Conservation (phyloP, 176 grass and related monocot species). For the Oryza meyeriana region DNA sequence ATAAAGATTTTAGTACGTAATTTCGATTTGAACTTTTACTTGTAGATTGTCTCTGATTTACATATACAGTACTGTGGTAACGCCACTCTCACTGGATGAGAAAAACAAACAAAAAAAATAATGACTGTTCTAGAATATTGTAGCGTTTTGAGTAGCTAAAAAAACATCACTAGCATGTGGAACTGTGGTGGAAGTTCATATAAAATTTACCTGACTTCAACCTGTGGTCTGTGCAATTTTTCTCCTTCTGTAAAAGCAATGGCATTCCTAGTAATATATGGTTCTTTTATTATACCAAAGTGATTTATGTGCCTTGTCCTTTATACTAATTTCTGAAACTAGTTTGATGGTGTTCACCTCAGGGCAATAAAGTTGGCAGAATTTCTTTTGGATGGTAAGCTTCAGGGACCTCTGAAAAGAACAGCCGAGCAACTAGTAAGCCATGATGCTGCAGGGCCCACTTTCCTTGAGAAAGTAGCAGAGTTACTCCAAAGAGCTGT, state of each 20-base stretch:
- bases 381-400: conserved; percentile 43
- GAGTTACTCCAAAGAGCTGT: background rate
- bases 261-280: background rate
- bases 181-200: background rate
- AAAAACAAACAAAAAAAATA: background rate
- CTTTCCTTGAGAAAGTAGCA: background rate
- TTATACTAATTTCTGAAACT: conserved; percentile 21
- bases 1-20: background rate
- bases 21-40: conserved; percentile 6
- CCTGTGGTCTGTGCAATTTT: background rate
- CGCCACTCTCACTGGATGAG: background rate
- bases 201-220: background rate
- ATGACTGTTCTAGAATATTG: background rate
- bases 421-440: conserved; percentile 6
- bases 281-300: background rate
- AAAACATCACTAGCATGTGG: background rate
- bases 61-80: background rate
- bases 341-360: conserved; percentile 2
- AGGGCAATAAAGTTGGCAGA: conserved; percentile 10
- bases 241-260: background rate
- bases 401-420: conserved; percentile 28
- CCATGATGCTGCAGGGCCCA: background rate
- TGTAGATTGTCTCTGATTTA: background rate
- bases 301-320: background rate
- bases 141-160: background rate